Evolutionary conservation across 2,329 filamentous ascomycete genomes (phyloP).

Genomic region (Pseudogymnoascus destructans): DNA sequence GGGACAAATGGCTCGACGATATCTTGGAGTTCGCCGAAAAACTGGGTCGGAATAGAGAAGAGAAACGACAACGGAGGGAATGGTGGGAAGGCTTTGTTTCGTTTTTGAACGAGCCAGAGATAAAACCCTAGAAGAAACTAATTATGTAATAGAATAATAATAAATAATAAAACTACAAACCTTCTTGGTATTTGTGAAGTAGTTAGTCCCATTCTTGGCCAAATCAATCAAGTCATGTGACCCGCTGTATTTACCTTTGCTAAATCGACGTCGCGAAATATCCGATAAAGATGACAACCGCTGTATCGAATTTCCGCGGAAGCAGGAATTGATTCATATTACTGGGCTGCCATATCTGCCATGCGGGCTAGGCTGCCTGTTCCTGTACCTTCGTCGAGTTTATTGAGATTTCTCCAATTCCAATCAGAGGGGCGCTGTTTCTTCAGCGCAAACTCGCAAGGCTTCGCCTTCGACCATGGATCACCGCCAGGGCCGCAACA

Average conservation of each 20-base stretch:
- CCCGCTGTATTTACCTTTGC: not conserved
- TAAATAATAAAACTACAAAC: not conserved
- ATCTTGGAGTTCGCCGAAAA: not conserved
- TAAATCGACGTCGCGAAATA: not conserved
- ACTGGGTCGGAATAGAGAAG: not conserved
- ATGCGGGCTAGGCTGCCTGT: constrained; percentile 24
- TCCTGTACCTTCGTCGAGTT: constrained; percentile 36
- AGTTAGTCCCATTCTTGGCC: not conserved
- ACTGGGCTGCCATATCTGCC: constrained; percentile 7
- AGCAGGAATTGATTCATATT: constrained; percentile 6
- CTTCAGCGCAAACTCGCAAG: constrained; percentile 31
- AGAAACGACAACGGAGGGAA: not conserved
- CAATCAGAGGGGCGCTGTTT: constrained; percentile 50
- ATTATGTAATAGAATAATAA: not conserved
- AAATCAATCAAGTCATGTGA: not conserved
- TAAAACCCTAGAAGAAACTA: not conserved
- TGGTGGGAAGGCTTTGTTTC: constrained; percentile 3
- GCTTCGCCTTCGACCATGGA: constrained; percentile 20
- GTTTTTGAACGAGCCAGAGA: not conserved
- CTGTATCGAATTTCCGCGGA: not conserved
- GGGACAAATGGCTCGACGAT: not conserved
- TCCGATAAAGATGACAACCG: not conserved
- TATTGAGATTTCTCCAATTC: constrained; percentile 60
- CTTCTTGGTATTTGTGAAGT: not conserved
- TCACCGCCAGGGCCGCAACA: constrained; percentile 14